Evolutionary conservation across 2,329 filamentous ascomycete species (phyloP).

Genomic region (Talaromyces albobiverticillius): DNA sequence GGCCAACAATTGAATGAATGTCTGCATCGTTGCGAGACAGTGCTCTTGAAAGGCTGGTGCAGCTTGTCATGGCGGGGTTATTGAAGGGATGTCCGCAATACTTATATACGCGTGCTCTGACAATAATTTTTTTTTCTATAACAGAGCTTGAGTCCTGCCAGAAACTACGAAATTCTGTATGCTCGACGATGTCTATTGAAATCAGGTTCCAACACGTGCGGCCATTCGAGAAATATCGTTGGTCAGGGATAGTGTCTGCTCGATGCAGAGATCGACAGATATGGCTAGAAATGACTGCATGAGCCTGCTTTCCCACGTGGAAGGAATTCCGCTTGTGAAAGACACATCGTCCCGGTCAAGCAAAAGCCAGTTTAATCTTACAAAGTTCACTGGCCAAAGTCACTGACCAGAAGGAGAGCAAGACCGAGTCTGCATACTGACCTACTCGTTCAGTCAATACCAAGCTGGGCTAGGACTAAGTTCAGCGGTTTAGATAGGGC

Average conservation of each 20-base stretch:
- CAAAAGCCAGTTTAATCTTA: neutral
- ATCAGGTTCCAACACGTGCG: neutral
- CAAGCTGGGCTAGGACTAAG: too few relatives aligned
- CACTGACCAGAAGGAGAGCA: too few relatives aligned
- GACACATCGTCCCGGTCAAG: too few relatives aligned
- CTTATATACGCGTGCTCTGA: neutral
- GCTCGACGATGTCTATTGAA: neutral
- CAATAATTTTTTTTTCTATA: too few relatives aligned
- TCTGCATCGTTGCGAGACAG: slow-evolving; percentile 8
- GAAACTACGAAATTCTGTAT: neutral
- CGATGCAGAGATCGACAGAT: neutral
- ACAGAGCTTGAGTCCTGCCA: neutral
- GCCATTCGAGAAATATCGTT: neutral
- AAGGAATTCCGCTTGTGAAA: neutral
- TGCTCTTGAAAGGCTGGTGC: neutral
- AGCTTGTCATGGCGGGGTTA: neutral
- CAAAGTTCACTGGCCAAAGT: too few relatives aligned
- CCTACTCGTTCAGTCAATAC: too few relatives aligned
- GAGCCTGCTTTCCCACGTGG: neutral
- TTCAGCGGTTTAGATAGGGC: too few relatives aligned
- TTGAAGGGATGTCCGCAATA: neutral
- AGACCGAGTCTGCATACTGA: too few relatives aligned
- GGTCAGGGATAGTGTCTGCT: neutral
- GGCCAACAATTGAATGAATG: slow-evolving; percentile 3
- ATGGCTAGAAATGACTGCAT: neutral